Conservation (phyloP, 176 grass and related monocot species). For the Saccharum officinarum region DNA sequence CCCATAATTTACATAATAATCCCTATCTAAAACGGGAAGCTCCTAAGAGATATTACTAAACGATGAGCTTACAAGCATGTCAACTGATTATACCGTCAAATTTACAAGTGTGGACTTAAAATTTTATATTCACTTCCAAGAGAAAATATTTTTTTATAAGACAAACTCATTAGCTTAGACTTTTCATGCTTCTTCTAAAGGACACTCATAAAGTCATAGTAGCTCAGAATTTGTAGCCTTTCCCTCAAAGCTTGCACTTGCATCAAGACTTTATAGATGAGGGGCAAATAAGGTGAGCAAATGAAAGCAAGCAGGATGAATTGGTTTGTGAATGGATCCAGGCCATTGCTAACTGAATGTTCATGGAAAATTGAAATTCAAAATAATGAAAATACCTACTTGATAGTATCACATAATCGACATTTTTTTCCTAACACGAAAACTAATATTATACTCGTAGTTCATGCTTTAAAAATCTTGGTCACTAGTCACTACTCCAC, state of each 20-base stretch:
- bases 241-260: neutral
- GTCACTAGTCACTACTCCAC: neutral
- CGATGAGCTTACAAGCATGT: neutral
- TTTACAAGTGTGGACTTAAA: neutral
- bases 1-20: neutral
- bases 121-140: neutral
- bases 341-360: slow-evolving; percentile 1
- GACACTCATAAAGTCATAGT: neutral
- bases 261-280: neutral
- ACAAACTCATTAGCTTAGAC: neutral
- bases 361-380: neutral
- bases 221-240: neutral
- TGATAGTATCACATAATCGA: neutral
- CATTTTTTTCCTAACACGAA: neutral
- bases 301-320: neutral
- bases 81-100: neutral
- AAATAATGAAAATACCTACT: neutral
- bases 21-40: neutral
- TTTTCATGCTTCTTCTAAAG: neutral
- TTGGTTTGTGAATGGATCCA: neutral
- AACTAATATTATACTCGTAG: neutral
- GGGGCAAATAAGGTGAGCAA: neutral
- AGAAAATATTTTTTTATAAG: neutral
- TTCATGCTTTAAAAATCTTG: neutral
- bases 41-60: neutral